Percentiles rank a stretch among this genome's conserved stretches.
Conservation (phyloP, 177 flowering plant genomes). For the Vitis hybrid region DNA sequence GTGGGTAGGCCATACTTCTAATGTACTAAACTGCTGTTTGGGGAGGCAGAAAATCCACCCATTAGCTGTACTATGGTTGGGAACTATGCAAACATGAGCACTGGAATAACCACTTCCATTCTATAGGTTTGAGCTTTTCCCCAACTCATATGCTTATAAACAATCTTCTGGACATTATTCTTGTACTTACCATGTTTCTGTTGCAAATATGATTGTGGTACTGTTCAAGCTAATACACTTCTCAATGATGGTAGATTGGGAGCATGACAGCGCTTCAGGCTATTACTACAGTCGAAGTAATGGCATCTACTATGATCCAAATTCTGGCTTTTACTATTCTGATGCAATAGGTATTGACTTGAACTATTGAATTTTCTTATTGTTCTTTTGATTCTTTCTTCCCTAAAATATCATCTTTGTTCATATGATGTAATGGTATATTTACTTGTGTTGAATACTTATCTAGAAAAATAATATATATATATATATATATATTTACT, state of each 20-base stretch:
- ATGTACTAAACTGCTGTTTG: neutral
- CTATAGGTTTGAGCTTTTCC: neutral
- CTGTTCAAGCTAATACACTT: slow-evolving; percentile 30
- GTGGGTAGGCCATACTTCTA: neutral
- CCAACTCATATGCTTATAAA: neutral
- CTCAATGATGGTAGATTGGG: slow-evolving; percentile 73
- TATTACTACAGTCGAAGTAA: slow-evolving; percentile 63
- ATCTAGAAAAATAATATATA: neutral
- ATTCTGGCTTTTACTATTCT: slow-evolving; percentile 82
- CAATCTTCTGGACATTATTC: no score
- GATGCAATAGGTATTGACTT: slow-evolving; percentile 61
- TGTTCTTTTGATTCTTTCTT: neutral
- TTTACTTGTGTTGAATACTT: slow-evolving; percentile 5
- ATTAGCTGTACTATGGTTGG: no score
- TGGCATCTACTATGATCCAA: slow-evolving; percentile 74
- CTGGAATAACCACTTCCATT: neutral
- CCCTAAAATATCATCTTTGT: neutral
- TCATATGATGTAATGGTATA: neutral
- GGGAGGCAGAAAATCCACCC: neutral
- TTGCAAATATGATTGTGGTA: neutral
- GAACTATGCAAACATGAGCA: no score
- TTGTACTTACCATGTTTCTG: no score
- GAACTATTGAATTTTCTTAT: neutral
- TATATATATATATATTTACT: slow-evolving; percentile 3
- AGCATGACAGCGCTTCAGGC: slow-evolving; percentile 62